Base-by-base conservation (phyloP, 2,329 filamentous ascomycete genomes). In the Cladosporium sphaerospermum region DNA sequence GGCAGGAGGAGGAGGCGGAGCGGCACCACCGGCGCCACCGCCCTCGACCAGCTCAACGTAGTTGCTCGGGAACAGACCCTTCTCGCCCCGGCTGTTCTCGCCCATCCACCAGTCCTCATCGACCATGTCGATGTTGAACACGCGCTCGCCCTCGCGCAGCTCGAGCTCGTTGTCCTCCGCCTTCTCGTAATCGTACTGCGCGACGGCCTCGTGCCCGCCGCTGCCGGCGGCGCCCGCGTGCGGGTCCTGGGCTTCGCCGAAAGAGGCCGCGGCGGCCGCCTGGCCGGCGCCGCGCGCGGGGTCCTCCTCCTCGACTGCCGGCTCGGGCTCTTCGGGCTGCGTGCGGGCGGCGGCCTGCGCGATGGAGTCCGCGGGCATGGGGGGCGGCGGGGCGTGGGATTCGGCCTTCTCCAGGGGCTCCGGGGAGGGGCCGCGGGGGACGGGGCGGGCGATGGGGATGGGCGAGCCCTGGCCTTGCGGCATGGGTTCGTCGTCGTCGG, bases 41-140 rank as follows among this genome's bases (percentile, higher is more conserved):
- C 68, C 70, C 36, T 86, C 85, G 34, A 93, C 77, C 18, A 96
- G 71, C 69, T 96, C 90, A 50, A 99, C 92, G 61, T 99, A 99
- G 76, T 96, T 97, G 74, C 89, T 93, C 4, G 93, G 93, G 78
- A 99, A 97, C 34, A 99, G 78, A 45, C 93, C 93, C 54, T 78
- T 85, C 70, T 96, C 89, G 62, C 93, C 93, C 57, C 77, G 78
- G 18, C 79, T 75, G 74, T 97, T 99, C 60, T 86, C 88, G 41
- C 95, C 93, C 81, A 96, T 87, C 93, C 93, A 99, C 93, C 93
- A 99, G 68, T 99, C 92, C 48, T 95, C 87, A 62, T 97, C 93
- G 2, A 99, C 89, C 88, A 95, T 95, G 58, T 97, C 89, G 64
- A 99, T 96, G 67, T 96, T 86, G 19, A 81, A 90, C 36, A 99